These are phyloP conservation scores for Passalora sequoiae DNA, from an alignment of 2,329 filamentous ascomycete species.

Conservation along the genomic window DNA sequence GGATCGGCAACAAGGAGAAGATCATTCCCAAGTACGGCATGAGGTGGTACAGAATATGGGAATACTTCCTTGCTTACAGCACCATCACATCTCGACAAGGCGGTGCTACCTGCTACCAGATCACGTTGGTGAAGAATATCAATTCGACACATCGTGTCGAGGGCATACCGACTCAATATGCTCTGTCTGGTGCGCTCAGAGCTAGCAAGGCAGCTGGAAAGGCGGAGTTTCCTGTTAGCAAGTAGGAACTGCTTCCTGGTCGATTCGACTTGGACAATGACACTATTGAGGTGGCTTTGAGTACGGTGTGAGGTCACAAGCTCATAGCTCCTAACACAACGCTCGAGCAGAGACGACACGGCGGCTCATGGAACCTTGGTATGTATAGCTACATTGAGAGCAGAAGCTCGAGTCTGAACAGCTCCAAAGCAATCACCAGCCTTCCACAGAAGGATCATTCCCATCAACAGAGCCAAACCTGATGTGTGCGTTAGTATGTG, in stretches of 20 bases:
- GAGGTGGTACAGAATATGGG: slow-evolving; percentile 94
- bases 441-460: no score
- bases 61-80: slow-evolving; percentile 82
- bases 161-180: slow-evolving; percentile 64
- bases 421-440: no score
- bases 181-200: slow-evolving; percentile 60
- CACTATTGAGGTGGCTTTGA: no score
- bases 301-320: no score
- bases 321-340: no score
- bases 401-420: no score
- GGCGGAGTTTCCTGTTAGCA: slow-evolving; percentile 27
- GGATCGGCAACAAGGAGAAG: slow-evolving; percentile 89
- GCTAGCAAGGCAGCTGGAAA: slow-evolving; percentile 40
- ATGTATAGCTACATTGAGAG: no score
- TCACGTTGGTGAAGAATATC: slow-evolving; percentile 82
- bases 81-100: slow-evolving; percentile 82
- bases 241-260: slow-evolving; percentile 9
- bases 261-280: neutral
- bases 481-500: no score
- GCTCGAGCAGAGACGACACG: no score
- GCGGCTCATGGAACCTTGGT: no score
- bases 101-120: slow-evolving; percentile 79
- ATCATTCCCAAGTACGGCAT: slow-evolving; percentile 92
- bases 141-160: slow-evolving; percentile 79
- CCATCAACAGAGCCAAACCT: no score